Percentiles rank a stretch among this genome's conserved stretches.
These are phyloP conservation scores for Colletotrichum falcatum DNA, from an alignment of 2,329 filamentous ascomycete genomes.

Conservation along the genomic window DNA sequence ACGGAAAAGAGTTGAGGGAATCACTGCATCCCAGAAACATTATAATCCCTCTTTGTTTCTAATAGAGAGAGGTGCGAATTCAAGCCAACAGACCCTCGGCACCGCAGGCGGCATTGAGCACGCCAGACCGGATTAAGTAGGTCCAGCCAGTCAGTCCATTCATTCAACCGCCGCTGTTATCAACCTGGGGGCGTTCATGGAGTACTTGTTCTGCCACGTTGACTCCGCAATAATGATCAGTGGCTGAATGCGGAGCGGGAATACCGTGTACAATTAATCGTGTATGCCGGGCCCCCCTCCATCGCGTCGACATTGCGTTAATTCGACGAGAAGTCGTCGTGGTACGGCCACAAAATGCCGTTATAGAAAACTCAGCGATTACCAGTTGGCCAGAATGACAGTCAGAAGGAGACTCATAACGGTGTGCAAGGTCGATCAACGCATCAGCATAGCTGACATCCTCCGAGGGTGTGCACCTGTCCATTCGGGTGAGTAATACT, in stretches of 20 bases:
- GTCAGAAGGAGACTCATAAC: too few relatives aligned
- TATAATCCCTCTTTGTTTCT: not conserved
- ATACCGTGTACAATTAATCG: not conserved
- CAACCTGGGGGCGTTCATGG: not conserved
- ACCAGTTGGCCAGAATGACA: too few relatives aligned
- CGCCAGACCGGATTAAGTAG: constrained; percentile 21
- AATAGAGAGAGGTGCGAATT: not conserved
- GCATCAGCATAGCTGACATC: not conserved
- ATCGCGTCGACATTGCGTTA: too few relatives aligned
- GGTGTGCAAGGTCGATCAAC: not conserved
- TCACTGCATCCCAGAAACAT: too few relatives aligned
- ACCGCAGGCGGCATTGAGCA: constrained; percentile 7
- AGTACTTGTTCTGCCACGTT: not conserved
- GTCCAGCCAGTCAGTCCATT: constrained; percentile 1
- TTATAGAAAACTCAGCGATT: too few relatives aligned
- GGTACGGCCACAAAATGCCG: too few relatives aligned
- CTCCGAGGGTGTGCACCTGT: not conserved
- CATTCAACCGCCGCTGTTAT: not conserved
- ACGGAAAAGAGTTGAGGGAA: not conserved
- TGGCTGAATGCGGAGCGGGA: constrained; percentile 6
- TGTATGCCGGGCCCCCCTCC: not conserved
- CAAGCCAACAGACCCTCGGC: not conserved
- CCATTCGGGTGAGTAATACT: not conserved
- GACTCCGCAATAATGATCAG: not conserved
- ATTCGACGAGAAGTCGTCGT: too few relatives aligned